A percentile compares a stretch with the other conserved stretches of the same genome.
Conservation (phyloP, 768 basidiomycete species). For the Tricholoma hemisulphureum region DNA sequence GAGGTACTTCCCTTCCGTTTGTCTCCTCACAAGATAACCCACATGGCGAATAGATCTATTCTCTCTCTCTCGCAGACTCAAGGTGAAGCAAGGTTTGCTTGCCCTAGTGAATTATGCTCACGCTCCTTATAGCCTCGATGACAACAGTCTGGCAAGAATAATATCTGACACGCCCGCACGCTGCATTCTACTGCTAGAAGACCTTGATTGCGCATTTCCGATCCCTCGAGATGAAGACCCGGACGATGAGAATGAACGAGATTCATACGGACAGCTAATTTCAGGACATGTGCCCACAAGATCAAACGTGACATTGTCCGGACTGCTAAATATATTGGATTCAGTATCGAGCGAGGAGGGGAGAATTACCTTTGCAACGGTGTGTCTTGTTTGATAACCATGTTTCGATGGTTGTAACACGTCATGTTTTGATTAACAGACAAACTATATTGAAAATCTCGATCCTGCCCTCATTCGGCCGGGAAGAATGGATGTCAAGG, state of each 20-base stretch:
- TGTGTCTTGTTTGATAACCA: constrained; percentile 20
- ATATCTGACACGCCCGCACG: constrained; percentile 47
- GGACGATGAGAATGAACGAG: constrained; percentile 20
- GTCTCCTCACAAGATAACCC: constrained; percentile 40
- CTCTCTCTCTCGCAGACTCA: not conserved
- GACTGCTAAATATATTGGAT: constrained; percentile 57
- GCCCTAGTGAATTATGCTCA: not conserved
- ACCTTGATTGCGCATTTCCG: constrained; percentile 60
- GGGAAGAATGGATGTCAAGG: constrained; percentile 54
- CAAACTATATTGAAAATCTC: constrained; percentile 53
- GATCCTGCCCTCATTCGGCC: constrained; percentile 57
- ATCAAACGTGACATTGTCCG: constrained; percentile 49
- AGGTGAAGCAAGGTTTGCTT: not conserved
- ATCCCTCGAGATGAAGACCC: constrained; percentile 38
- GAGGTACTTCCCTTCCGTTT: constrained; percentile 71
- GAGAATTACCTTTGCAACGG: constrained; percentile 61
- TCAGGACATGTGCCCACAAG: constrained; percentile 7
- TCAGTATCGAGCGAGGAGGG: constrained; percentile 63
- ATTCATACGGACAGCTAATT: constrained; percentile 5
- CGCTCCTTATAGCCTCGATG: constrained; percentile 45
- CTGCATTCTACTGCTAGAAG: constrained; percentile 56
- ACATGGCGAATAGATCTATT: constrained; percentile 8
- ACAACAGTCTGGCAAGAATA: constrained; percentile 44
- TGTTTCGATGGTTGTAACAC: not conserved
- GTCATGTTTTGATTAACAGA: constrained; percentile 28